phyloP scores from a whole-genome alignment of 2,329 filamentous ascomycete species.

The Pestalotiopsis sp. region DNA sequence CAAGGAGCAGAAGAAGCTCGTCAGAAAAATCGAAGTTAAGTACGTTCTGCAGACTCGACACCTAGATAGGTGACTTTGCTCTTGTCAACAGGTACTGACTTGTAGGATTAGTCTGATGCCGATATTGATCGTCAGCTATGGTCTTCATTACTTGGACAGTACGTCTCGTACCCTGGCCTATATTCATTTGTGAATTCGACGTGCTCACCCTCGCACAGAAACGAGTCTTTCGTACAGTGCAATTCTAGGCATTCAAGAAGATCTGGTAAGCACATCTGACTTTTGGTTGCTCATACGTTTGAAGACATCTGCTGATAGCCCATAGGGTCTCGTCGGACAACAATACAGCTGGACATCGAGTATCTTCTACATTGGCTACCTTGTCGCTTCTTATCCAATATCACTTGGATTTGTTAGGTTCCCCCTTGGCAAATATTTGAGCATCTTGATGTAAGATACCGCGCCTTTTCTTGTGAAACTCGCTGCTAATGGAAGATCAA shows the following conservation, averaged over 20 bases:
- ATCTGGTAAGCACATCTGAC: neutral
- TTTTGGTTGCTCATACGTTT: neutral
- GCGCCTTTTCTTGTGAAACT: too few relatives aligned
- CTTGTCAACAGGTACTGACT: neutral
- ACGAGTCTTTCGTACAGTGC: slow-evolving; percentile 4
- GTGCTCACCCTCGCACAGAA: neutral
- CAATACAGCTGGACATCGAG: slow-evolving; percentile 47
- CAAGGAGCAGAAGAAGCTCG: neutral
- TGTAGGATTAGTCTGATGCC: neutral
- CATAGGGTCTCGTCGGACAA: slow-evolving; percentile 35
- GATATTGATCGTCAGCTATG: neutral
- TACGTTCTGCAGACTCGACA: neutral
- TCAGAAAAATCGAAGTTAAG: neutral
- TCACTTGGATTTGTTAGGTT: slow-evolving; percentile 47
- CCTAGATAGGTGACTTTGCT: neutral
- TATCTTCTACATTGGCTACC: slow-evolving; percentile 50
- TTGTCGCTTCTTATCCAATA: slow-evolving; percentile 50
- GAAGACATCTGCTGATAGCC: neutral
- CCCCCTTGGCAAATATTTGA: slow-evolving; percentile 47
- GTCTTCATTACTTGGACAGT: slow-evolving; percentile 8
- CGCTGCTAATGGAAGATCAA: slow-evolving; percentile 20
- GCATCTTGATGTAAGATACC: slow-evolving; percentile 20
- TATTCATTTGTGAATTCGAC: neutral
- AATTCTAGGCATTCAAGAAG: neutral
- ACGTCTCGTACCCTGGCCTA: neutral